phyloP scores from a whole-genome alignment of 305 asterid species.

The Rubia occidens region DNA sequence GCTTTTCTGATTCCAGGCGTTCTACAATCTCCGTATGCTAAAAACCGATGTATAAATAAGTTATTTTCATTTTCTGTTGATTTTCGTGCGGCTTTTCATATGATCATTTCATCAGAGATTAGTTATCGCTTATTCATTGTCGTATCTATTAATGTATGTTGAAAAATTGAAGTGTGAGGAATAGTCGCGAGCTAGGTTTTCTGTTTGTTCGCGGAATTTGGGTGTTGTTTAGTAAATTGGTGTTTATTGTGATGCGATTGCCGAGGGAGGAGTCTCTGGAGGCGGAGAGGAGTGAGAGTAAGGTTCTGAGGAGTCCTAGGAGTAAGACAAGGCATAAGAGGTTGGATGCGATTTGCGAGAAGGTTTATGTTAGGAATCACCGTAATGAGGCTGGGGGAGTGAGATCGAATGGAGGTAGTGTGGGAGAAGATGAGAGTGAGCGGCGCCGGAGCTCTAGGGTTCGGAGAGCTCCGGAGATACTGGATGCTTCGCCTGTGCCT shows the following conservation, averaged over 20 bases:
- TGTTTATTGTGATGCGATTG: constrained; percentile 51
- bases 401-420: constrained; percentile 28
- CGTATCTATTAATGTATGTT: constrained; percentile 10
- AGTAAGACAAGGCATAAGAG: constrained; percentile 73
- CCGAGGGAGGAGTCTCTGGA: constrained; percentile 43
- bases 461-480: constrained; percentile 72
- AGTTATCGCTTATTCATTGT: constrained; percentile 32
- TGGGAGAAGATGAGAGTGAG: constrained; percentile 47
- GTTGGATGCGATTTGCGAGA: constrained; percentile 75
- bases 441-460: constrained; percentile 71
- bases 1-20: not conserved
- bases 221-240: constrained; percentile 11
- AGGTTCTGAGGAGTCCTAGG: constrained; percentile 40
- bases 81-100: not conserved
- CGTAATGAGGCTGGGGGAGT: constrained; percentile 30
- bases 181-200: not conserved
- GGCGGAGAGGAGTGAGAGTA: constrained; percentile 41
- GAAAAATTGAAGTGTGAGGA: not conserved
- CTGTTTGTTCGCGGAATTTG: not conserved
- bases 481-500: constrained; percentile 86
- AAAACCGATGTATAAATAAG: constrained; percentile 2
- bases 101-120: constrained; percentile 44
- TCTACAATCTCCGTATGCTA: not conserved
- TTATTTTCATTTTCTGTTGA: not conserved
- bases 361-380: constrained; percentile 48